Evolutionary conservation across 108 stramenopile species (phyloP), one percentile per base, ranked within the genome.

Genomic region (Stephanodiscus minutulus): DNA sequence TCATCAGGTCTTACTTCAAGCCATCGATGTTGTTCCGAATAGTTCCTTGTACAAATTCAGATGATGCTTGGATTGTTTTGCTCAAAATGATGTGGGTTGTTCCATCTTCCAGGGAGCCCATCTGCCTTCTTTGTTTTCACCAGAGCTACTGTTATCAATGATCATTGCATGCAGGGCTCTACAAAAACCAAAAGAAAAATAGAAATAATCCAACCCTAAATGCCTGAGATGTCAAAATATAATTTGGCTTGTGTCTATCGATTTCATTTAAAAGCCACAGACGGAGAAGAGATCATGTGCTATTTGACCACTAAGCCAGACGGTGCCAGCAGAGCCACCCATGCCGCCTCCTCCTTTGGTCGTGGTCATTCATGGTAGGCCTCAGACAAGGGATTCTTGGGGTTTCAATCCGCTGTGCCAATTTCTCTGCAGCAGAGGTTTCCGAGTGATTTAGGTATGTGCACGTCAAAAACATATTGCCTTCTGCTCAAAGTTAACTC

Each of bases 261-360:
- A 7, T 17, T 73, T n/a, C 36, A 28, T 43, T 21, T 73, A 24
- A 63, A 56, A 28, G 72, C 72, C 28, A 22, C 49, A 56, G 72
- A 73, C 62, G 63, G 63, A 56, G 63, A 73, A 64, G 62, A 73
- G 35, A 18, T 73, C 25, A 22, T 73, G 37, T 73, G 72, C 36
- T 73, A 64, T 29, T 55, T 73, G 35, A 64, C 52, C 36, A 25
- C 18, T 24, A 52, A 24, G 50, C 50, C 50, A 20, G 39, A 41
- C n/a, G 39, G 8, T 8, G 9, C 24, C 50, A 52, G 22, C 20
- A 25, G 10, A 18, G 28, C 52, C 72, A 41, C 62, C 72, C 8
- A 22, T 5, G 2, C 25, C 58, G 36, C 27, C 39, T 22, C 43
- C 47, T 46, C 69, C 69, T 28, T 70, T 70, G 44, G 44, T 70